phyloP scores from a whole-genome alignment of 2,329 filamentous ascomycete genomes.

The Fusarium devonianum region DNA sequence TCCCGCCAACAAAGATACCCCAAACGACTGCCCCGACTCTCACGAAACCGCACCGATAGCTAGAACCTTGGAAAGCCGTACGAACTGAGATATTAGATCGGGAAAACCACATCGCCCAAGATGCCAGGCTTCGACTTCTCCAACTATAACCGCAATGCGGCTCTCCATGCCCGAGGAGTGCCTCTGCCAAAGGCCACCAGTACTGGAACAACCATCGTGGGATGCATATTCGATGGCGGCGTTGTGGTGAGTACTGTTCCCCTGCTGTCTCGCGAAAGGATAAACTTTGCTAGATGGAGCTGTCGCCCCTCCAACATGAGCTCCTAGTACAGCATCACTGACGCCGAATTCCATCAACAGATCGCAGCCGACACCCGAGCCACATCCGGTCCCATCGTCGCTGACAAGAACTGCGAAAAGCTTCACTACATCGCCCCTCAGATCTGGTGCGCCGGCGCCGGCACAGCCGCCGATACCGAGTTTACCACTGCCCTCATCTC shows the following conservation, averaged over 20 bases:
- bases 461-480: conserved; percentile 97
- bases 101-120: conserved; percentile 47
- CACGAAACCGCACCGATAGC: conserved; percentile 9
- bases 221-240: conserved; percentile 94
- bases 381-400: conserved; percentile 96
- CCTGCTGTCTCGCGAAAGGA: not conserved
- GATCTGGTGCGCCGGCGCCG: conserved; percentile 98
- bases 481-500: conserved; percentile 99
- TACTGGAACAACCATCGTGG: conserved; percentile 98
- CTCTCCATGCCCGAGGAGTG: conserved; percentile 91
- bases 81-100: conserved; percentile 17
- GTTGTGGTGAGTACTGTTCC: conserved; percentile 74
- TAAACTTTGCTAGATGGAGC: not conserved
- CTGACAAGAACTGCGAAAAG: conserved; percentile 99
- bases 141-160: conserved; percentile 99
- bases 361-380: conserved; percentile 98
- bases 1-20: conserved; percentile 36
- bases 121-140: conserved; percentile 99
- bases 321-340: conserved; percentile 17
- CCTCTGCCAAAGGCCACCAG: conserved; percentile 97
- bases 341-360: conserved; percentile 52
- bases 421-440: conserved; percentile 98
- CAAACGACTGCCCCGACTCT: conserved; percentile 20
- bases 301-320: conserved; percentile 14
- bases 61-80: not conserved